phyloP scores from a whole-genome alignment of 108 stramenopile species.

The Tribonema minus region DNA sequence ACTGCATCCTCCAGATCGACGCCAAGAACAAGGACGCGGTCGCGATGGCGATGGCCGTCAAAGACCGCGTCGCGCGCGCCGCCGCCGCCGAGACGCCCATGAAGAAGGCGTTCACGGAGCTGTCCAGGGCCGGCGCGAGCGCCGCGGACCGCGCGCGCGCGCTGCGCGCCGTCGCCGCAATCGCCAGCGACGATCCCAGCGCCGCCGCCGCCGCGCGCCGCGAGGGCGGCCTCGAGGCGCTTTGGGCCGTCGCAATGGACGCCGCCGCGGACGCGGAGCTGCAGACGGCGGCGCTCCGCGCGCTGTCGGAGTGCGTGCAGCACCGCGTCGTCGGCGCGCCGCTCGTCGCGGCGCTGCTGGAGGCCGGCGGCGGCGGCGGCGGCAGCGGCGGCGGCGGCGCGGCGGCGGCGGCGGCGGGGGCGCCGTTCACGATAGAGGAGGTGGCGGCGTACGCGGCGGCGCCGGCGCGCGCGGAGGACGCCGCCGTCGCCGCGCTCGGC shows the following conservation, averaged over 20 bases:
- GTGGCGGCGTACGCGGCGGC: slow-evolving; percentile 1
- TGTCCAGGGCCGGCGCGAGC: background rate
- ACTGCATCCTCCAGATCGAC: background rate
- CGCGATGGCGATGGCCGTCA: background rate
- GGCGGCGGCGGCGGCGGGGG: background rate
- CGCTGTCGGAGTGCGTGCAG: background rate
- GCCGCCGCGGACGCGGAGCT: background rate
- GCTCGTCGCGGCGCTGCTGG: background rate
- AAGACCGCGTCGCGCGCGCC: background rate
- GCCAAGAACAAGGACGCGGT: background rate
- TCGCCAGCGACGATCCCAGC: background rate
- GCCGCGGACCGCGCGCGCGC: background rate
- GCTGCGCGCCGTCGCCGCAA: background rate
- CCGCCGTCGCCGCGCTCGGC: background rate
- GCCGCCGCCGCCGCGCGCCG: background rate
- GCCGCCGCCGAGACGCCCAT: background rate
- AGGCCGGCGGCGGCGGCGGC: background rate
- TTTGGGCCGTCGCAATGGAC: background rate
- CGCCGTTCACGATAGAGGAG: slow-evolving; percentile 3
- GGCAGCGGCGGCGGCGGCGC: background rate
- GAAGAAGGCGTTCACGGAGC: background rate
- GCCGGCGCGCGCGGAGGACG: background rate
- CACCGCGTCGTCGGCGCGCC: background rate
- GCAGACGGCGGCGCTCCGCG: background rate
- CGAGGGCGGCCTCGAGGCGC: background rate